Evolutionary conservation across 2,329 filamentous ascomycete species (phyloP).

Genomic region (Juglanconis sp.): DNA sequence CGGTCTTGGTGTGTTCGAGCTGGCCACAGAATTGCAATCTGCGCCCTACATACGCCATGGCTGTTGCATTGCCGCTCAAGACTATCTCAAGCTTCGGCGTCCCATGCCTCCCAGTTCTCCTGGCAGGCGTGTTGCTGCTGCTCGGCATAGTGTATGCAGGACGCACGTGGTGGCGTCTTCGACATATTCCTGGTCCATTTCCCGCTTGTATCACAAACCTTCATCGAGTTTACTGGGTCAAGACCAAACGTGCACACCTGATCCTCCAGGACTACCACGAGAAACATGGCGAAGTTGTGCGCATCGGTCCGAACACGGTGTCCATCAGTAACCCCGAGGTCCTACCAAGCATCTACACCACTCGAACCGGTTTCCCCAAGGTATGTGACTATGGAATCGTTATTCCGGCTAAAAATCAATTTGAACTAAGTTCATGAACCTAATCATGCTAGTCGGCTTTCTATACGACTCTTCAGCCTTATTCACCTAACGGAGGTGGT

Average conservation of each 20-base stretch:
- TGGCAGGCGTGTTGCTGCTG: not conserved
- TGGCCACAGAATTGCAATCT: too few species aligned
- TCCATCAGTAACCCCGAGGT: conserved; percentile 39
- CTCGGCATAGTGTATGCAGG: not conserved
- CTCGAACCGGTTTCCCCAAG: conserved; percentile 23
- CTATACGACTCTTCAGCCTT: conserved; percentile 25
- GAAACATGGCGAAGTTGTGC: conserved; percentile 45
- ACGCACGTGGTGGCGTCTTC: conserved; percentile 17
- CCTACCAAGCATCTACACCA: conserved; percentile 22
- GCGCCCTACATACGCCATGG: not conserved
- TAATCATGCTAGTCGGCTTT: conserved; percentile 22
- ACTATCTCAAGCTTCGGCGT: not conserved
- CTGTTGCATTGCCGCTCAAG: not conserved
- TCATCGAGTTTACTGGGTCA: conserved; percentile 21
- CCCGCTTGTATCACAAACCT: conserved; percentile 21
- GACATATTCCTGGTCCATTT: conserved; percentile 23
- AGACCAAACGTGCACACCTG: conserved; percentile 18
- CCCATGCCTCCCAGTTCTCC: not conserved
- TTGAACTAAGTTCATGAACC: not conserved
- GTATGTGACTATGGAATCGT: not conserved
- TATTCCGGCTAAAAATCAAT: too few species aligned
- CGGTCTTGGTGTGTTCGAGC: too few species aligned
- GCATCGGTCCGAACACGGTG: conserved; percentile 47
- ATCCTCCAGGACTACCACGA: conserved; percentile 31
- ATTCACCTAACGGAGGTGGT: conserved; percentile 18